Evolutionary conservation across 805 yeast species (phyloP).

Genomic region (Metschnikowia noctiluminum): DNA sequence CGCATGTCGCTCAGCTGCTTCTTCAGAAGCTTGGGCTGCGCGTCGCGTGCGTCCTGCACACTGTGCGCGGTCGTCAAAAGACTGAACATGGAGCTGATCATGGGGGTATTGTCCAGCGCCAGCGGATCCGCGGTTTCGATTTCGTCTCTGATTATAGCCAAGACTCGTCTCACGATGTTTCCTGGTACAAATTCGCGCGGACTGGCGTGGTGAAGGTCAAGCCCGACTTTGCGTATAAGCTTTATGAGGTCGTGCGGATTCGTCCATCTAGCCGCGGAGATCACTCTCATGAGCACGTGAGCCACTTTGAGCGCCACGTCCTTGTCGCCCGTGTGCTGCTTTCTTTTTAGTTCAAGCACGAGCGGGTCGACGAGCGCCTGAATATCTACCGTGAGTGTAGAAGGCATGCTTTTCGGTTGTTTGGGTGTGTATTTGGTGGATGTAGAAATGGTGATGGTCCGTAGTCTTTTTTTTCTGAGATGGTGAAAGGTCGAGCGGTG

Average conservation of each 20-base stretch:
- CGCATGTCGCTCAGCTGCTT: slow-evolving; percentile 62
- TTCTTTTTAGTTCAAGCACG: slow-evolving; percentile 63
- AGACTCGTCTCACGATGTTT: slow-evolving; percentile 83
- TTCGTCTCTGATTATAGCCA: slow-evolving; percentile 86
- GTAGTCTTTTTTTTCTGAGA: no score
- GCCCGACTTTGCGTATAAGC: slow-evolving; percentile 73
- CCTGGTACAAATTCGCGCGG: slow-evolving; percentile 90
- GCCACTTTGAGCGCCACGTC: slow-evolving; percentile 84
- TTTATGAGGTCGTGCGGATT: slow-evolving; percentile 67
- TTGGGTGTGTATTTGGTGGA: neutral
- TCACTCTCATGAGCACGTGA: slow-evolving; percentile 80
- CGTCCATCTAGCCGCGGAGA: slow-evolving; percentile 87
- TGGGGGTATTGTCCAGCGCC: slow-evolving; percentile 37
- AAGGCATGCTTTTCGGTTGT: neutral
- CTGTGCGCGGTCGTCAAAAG: slow-evolving; percentile 54
- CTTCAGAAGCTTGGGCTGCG: slow-evolving; percentile 30
- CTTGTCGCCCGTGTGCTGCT: slow-evolving; percentile 79
- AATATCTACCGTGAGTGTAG: slow-evolving; percentile 28
- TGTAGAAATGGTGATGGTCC: neutral
- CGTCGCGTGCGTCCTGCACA: slow-evolving; percentile 17
- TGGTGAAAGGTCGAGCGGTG: neutral
- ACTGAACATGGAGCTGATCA: slow-evolving; percentile 81
- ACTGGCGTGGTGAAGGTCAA: slow-evolving; percentile 67
- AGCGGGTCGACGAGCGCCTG: slow-evolving; percentile 36
- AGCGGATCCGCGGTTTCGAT: slow-evolving; percentile 59